Evolutionary conservation across 73 alveolate species (phyloP).

Genomic region (Loxodes magnus): DNA sequence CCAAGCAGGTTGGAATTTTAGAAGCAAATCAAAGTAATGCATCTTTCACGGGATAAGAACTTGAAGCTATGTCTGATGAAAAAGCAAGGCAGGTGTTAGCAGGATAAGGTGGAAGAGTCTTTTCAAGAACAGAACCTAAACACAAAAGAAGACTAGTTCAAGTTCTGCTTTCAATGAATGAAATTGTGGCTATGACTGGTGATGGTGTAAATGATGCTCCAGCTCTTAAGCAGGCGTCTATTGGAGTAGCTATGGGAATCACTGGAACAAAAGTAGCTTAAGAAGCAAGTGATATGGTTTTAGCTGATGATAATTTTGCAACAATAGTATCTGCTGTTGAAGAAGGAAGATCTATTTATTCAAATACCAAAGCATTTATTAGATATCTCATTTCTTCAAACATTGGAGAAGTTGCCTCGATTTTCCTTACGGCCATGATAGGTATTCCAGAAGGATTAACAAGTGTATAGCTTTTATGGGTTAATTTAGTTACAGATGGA

Average conservation of each 20-base stretch:
- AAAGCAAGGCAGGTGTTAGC: not conserved
- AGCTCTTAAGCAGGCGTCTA: slow-evolving; percentile 95
- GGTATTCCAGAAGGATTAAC: slow-evolving; percentile 98
- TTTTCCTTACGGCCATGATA: slow-evolving; percentile 94
- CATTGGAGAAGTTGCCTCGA: slow-evolving; percentile 96
- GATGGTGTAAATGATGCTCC: slow-evolving; percentile 99
- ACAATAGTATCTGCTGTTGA: slow-evolving; percentile 97
- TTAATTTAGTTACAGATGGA: slow-evolving; percentile 98
- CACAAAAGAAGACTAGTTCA: slow-evolving; percentile 35
- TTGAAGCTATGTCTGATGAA: slow-evolving; percentile 44
- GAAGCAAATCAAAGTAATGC: slow-evolving; percentile 24
- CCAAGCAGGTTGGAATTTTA: slow-evolving; percentile 74
- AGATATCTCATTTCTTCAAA: slow-evolving; percentile 95
- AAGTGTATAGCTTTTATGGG: slow-evolving; percentile 98
- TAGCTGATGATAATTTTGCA: slow-evolving; percentile 98
- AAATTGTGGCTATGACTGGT: slow-evolving; percentile 97
- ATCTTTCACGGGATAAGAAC: slow-evolving; percentile 61
- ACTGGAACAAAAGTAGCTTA: slow-evolving; percentile 99
- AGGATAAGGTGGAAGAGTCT: slow-evolving; percentile 39
- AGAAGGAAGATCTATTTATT: slow-evolving; percentile 98
- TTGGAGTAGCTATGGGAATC: slow-evolving; percentile 99
- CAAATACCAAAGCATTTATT: slow-evolving; percentile 96
- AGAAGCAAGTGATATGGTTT: slow-evolving; percentile 97
- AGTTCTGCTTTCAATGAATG: not conserved
- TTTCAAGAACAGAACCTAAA: slow-evolving; percentile 90